phyloP scores from a whole-genome alignment of 2,329 filamentous ascomycete species.

The Septoria petroselini region DNA sequence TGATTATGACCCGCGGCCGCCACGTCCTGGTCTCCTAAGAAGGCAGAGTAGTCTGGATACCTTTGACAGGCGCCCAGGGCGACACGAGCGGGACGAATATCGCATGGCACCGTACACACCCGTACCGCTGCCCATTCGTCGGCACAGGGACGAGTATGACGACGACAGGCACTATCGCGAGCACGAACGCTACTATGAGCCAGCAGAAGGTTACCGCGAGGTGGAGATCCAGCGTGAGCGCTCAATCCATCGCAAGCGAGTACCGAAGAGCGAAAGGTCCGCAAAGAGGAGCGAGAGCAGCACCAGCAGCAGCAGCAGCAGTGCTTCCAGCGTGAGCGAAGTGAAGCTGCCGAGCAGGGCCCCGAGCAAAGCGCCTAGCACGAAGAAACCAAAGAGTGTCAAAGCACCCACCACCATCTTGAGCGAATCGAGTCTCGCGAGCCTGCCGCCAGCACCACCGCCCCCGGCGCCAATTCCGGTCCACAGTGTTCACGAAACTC shows the following conservation, averaged over 20 bases:
- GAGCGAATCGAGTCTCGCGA: slow-evolving; percentile 27
- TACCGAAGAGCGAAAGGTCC: slow-evolving; percentile 24
- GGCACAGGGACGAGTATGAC: slow-evolving; percentile 64
- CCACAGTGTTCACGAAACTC: slow-evolving; percentile 21
- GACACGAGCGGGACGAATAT: slow-evolving; percentile 61
- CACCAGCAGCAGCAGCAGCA: slow-evolving; percentile 25
- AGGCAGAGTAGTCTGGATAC: slow-evolving; percentile 88
- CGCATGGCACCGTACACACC: slow-evolving; percentile 65
- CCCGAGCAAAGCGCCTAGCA: slow-evolving; percentile 20
- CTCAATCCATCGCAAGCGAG: slow-evolving; percentile 38
- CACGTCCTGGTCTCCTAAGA: slow-evolving; percentile 67
- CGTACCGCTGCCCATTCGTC: slow-evolving; percentile 60
- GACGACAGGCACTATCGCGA: slow-evolving; percentile 48
- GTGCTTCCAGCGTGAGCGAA: slow-evolving; percentile 26
- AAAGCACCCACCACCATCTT: slow-evolving; percentile 19
- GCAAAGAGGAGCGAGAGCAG: slow-evolving; percentile 22
- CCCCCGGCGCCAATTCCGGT: slow-evolving; percentile 14
- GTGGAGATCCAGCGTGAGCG: slow-evolving; percentile 49
- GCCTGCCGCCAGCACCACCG: slow-evolving; percentile 15
- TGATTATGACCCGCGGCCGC: slow-evolving; percentile 49
- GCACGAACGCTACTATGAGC: slow-evolving; percentile 35
- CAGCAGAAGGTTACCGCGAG: slow-evolving; percentile 49
- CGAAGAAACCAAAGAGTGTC: slow-evolving; percentile 23
- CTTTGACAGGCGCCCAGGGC: slow-evolving; percentile 70
- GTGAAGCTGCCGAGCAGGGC: slow-evolving; percentile 15